Base-by-base conservation (phyloP, 805 yeast genomes). In the Pichia membranifaciens region DNA sequence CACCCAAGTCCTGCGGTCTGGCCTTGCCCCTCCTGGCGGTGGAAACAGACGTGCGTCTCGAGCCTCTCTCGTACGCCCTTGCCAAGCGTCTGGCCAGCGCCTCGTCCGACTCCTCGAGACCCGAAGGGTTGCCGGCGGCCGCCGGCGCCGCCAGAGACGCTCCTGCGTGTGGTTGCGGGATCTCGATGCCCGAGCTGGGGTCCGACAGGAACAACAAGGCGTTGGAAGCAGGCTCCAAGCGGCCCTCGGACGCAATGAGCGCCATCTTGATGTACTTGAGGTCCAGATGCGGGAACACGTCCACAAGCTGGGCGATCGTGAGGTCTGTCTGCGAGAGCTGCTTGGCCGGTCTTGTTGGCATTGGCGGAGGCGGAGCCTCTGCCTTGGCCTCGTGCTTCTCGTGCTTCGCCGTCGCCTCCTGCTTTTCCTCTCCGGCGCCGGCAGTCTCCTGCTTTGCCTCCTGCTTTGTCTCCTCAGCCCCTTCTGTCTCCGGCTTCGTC, bases 241-340 rank as follows among this genome's bases (percentile, higher is more conserved):
- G 72, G 25, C 95, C 96, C 41, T 75, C 78, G 17, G 95, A 80
- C 2, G 98, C 98, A 61, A 93, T 86, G 48, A 90, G 70, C 1
- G 87, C 82, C 25, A 95, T 89, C 46, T 81, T 79, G 52, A 87
- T 72, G 56, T 81, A 77, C 51, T 80, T 77, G 28, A 76, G 84
- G 37, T 88, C 96, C 21, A 81, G 66, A 16, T 71, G 68, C 1
- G 99, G 98, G 64, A 91, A 91, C 0, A 97, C 97, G 20, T 87
- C 96, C 56, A 74, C 72, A 52, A 91, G 72, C 37, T 87, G 45
- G n/a, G 46, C 42, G 10, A 51, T 34, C 3, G 42, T 46, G 7
- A 32, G 2, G 17, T 46, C 49, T 12, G 31, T 37, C 15, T 25
- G 34, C 3, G 49, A 36, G 8, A 37, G 21, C n/a, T 9, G 36